phyloP scores from a whole-genome alignment of 768 basidiomycete genomes.

The Boletus sp. region DNA sequence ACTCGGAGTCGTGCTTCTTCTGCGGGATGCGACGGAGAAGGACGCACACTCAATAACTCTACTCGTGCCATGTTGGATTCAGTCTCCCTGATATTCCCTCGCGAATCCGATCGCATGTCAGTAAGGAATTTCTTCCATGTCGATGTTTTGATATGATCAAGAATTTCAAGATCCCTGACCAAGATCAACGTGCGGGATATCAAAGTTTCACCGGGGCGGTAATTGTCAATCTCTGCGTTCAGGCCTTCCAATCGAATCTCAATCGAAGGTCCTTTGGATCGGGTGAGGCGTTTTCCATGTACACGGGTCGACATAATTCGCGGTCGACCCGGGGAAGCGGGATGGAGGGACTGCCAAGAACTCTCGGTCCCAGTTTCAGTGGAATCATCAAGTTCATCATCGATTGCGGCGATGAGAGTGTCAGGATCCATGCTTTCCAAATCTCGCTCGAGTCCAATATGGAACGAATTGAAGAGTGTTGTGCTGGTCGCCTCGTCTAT shows the following conservation, averaged over 20 bases:
- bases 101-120: constrained; percentile 76
- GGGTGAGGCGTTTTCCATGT: constrained; percentile 59
- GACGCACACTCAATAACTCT: constrained; percentile 72
- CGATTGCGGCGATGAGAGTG: constrained; percentile 85
- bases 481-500: constrained; percentile 68
- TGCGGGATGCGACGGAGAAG: constrained; percentile 61
- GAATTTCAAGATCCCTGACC: constrained; percentile 76
- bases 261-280: constrained; percentile 78
- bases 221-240: constrained; percentile 66
- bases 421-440: constrained; percentile 71
- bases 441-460: constrained; percentile 85
- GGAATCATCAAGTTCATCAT: constrained; percentile 82
- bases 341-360: constrained; percentile 87
- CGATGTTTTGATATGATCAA: constrained; percentile 97
- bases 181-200: constrained; percentile 68
- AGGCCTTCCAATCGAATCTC: constrained; percentile 75
- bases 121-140: constrained; percentile 99
- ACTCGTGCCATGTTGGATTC: constrained; percentile 92
- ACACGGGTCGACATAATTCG: constrained; percentile 38
- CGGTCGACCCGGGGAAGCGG: constrained; percentile 44
- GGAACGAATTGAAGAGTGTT: constrained; percentile 90
- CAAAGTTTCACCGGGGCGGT: constrained; percentile 49
- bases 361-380: constrained; percentile 73
- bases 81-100: constrained; percentile 87
- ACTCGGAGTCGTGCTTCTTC: constrained; percentile 79